Evolutionary conservation across 2,329 filamentous ascomycete species (phyloP).

Genomic region (Sclerotinia spermophila): DNA sequence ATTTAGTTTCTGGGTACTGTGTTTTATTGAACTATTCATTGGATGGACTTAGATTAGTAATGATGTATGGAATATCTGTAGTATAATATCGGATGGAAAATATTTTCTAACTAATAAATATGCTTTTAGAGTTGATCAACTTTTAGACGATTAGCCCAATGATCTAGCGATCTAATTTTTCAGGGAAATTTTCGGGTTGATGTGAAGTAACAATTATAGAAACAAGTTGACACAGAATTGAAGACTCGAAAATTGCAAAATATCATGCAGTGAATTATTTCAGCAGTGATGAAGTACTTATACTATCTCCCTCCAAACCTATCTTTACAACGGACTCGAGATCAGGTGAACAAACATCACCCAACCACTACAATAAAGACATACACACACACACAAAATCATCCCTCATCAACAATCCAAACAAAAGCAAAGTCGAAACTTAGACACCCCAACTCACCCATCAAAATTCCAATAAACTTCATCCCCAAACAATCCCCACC

Average conservation of each 20-base stretch:
- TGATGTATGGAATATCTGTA: too few relatives aligned
- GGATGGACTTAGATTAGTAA: too few relatives aligned
- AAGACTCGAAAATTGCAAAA: too few relatives aligned
- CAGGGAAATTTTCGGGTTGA: neutral
- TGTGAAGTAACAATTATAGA: neutral
- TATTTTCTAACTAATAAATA: neutral
- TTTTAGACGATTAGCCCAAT: neutral
- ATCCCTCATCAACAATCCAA: accelerated
- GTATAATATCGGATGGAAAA: too few relatives aligned
- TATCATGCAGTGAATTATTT: too few relatives aligned
- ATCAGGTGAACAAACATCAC: accelerated
- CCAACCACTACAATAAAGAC: neutral
- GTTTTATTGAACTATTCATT: neutral
- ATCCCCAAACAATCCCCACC: too few relatives aligned
- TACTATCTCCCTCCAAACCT: neutral
- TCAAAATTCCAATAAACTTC: too few relatives aligned
- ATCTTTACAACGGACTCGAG: accelerated
- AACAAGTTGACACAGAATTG: too few relatives aligned
- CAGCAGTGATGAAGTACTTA: accelerated
- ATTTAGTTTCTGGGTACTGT: neutral
- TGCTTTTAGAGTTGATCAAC: accelerated
- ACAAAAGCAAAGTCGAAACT: too few relatives aligned
- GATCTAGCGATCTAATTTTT: neutral
- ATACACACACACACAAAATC: neutral
- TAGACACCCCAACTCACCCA: too few relatives aligned